Conservation (phyloP, 2,329 filamentous ascomycete genomes). For the Pyricularia sp. region DNA sequence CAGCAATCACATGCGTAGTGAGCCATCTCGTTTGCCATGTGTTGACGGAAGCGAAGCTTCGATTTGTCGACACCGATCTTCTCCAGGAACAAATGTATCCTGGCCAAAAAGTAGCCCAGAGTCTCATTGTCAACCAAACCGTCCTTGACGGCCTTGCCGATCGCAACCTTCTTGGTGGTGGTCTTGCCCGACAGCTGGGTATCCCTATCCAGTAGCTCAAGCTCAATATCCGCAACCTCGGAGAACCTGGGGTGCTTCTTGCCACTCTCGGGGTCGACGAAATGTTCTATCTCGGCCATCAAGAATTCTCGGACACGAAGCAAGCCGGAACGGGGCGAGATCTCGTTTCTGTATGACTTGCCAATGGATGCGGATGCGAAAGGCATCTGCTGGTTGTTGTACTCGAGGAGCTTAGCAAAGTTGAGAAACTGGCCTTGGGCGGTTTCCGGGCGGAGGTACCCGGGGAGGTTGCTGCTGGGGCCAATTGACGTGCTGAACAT, state of each 20-base stretch:
- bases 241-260: slow-evolving; percentile 88
- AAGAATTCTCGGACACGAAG: slow-evolving; percentile 91
- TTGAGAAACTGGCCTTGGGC: slow-evolving; percentile 97
- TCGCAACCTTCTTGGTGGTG: slow-evolving; percentile 54
- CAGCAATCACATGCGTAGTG: slow-evolving; percentile 97
- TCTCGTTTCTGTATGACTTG: slow-evolving; percentile 97
- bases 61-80: slow-evolving; percentile 75
- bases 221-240: slow-evolving; percentile 71
- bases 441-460: slow-evolving; percentile 85
- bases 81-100: slow-evolving; percentile 81
- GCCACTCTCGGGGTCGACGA: slow-evolving; percentile 83
- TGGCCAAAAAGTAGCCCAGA: slow-evolving; percentile 89
- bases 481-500: slow-evolving; percentile 98
- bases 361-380: slow-evolving; percentile 96
- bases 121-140: slow-evolving; percentile 93
- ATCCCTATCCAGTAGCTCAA: slow-evolving; percentile 71
- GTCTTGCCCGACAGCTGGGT: slow-evolving; percentile 83
- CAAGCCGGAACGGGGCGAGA: slow-evolving; percentile 83
- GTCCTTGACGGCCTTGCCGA: slow-evolving; percentile 74
- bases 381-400: slow-evolving; percentile 89
- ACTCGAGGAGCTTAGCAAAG: slow-evolving; percentile 85
- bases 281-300: slow-evolving; percentile 99
- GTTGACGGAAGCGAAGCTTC: slow-evolving; percentile 93
- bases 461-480: slow-evolving; percentile 69
- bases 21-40: slow-evolving; percentile 69